Evolutionary conservation across 2,329 filamentous ascomycete genomes (phyloP), one percentile per base, ranked within the genome.

Genomic region (Microdochium trichocladiopsis): DNA sequence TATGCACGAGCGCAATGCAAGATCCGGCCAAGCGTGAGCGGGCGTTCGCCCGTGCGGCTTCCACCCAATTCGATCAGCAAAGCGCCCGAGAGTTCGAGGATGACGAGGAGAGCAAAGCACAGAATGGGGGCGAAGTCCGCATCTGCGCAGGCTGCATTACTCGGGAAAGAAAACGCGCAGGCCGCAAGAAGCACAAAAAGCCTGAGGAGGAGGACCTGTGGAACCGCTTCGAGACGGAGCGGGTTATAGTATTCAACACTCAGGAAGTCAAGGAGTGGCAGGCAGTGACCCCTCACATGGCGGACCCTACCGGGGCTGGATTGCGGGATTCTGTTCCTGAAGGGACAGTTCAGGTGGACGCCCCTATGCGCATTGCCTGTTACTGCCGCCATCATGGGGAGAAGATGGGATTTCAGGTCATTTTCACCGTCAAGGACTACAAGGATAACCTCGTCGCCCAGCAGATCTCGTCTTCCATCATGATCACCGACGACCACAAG

Each of bases 401-500:
- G 71, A 97, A 97, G 72, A 76, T 87, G 59, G 93, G 93, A 2
- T 99, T 96, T 70, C 77, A 80, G 57, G 91, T 97, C 61, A 95
- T 99, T 57, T 95, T 97, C 69, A 97, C 93, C 1, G 78, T 99
- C 63, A 95, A 92, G 65, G 90, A 96, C 68, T 82, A 82, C 63
- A 74, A 83, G 57, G 88, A 86, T 60, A 83, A 84, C 47, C 73
- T 96, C 28, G 74, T 97, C 45, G 88, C 90, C 6, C 93, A 99
- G 69, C 83, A 85, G 50, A 86, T 96, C 58, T 90, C 90, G 21
- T 84, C 87, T 52, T 88, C 90, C 1, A 95, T 97, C 58, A 93
- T 96, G 80, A 96, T 97, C 57, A 97, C 94, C 1, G 93, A 99
- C 66, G 93, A 99, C 63, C 93, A 97, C 74, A 97, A 97, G 73